Evolutionary conservation across 805 yeast genomes (phyloP).

Genomic region (Saturnispora quitensis): DNA sequence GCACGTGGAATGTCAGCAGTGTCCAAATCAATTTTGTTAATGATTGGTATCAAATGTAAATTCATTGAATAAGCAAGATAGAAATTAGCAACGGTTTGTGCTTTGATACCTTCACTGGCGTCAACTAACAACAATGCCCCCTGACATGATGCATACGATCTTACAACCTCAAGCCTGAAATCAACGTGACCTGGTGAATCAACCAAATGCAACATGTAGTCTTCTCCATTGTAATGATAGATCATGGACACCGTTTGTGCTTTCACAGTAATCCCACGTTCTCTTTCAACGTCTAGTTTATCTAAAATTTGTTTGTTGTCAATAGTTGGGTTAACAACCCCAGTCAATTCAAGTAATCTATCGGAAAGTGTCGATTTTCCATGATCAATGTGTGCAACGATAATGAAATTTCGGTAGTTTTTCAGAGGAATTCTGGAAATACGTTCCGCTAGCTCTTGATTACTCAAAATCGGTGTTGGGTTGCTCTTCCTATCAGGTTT

Average conservation of each 20-base stretch:
- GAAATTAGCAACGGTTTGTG: constrained; percentile 97
- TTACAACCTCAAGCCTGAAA: constrained; percentile 83
- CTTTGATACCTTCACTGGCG: constrained; percentile 95
- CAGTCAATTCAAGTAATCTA: constrained; percentile 76
- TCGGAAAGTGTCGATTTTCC: constrained; percentile 87
- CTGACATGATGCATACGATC: constrained; percentile 93
- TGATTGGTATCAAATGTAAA: constrained; percentile 74
- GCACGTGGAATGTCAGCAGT: constrained; percentile 78
- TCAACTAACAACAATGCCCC: constrained; percentile 88
- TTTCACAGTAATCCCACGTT: constrained; percentile 92
- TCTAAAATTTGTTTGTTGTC: constrained; percentile 79
- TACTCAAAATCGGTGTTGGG: constrained; percentile 18
- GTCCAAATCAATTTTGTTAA: constrained; percentile 85
- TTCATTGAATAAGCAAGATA: constrained; percentile 82
- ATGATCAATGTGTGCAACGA: constrained; percentile 89
- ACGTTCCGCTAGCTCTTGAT: constrained; percentile 30
- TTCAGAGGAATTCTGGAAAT: constrained; percentile 74
- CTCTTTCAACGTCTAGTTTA: constrained; percentile 87
- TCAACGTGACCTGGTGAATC: constrained; percentile 99
- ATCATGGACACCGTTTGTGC: constrained; percentile 97
- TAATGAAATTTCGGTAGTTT: constrained; percentile 81
- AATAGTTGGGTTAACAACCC: constrained; percentile 68
- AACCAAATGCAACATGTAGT: constrained; percentile 79
- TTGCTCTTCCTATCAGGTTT: constrained; percentile 21
- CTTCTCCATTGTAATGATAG: constrained; percentile 56